These are phyloP conservation scores for Geranium incanum DNA, from an alignment of 441 rosid species.

Conservation along the genomic window DNA sequence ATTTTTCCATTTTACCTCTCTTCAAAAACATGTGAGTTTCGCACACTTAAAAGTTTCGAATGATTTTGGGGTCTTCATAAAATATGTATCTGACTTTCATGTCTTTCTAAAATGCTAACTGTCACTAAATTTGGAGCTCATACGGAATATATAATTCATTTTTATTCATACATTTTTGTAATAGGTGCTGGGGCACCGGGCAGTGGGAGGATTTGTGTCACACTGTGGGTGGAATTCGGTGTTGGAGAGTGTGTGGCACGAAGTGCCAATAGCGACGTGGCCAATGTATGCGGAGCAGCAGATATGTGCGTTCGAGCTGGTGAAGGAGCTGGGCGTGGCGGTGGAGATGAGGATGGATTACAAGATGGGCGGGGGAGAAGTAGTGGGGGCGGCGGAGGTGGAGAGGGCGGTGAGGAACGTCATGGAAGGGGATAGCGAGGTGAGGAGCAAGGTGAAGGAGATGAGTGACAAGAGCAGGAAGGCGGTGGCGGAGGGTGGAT, in stretches of 20 bases:
- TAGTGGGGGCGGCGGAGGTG: conserved; percentile 19
- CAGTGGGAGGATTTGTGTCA: conserved; percentile 23
- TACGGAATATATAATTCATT: no score
- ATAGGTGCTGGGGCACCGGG: conserved; percentile 21
- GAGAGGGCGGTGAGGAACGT: conserved; percentile 16
- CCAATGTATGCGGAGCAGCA: conserved; percentile 37
- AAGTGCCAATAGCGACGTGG: conserved; percentile 30
- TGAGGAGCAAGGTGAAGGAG: conserved; percentile 25
- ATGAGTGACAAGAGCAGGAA: conserved; percentile 16
- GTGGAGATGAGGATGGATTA: conserved; percentile 31
- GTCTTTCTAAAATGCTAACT: no score
- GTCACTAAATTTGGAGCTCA: no score
- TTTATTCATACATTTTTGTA: no score
- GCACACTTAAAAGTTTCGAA: no score
- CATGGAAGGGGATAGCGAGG: conserved; percentile 16
- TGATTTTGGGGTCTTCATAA: no score
- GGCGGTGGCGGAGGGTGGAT: conserved; percentile 22
- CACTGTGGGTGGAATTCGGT: neutral
- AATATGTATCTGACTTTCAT: no score
- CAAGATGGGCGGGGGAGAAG: conserved; percentile 6
- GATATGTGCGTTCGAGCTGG: conserved; percentile 29
- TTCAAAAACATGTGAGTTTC: no score
- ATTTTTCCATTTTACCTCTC: no score
- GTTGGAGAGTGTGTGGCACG: conserved; percentile 31
- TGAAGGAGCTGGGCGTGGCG: conserved; percentile 26